These are phyloP conservation scores for Ophiocordyceps camponoti-leonardi DNA, from an alignment of 2,329 filamentous ascomycete species.

Conservation along the genomic window DNA sequence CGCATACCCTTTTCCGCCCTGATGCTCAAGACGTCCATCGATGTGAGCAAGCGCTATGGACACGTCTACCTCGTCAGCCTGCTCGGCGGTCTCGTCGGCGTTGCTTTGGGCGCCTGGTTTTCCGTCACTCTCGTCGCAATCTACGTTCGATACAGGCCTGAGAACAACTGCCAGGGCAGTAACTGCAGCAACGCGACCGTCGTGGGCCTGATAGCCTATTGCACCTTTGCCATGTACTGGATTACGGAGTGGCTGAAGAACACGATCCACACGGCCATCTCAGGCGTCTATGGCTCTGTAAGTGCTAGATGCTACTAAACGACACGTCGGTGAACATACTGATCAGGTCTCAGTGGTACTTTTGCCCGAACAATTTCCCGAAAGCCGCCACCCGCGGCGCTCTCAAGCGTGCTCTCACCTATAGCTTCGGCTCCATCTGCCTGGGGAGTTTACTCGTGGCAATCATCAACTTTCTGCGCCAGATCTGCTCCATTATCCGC, in stretches of 20 bases:
- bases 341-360: constrained; percentile 50
- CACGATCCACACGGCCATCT: constrained; percentile 73
- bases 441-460: constrained; percentile 75
- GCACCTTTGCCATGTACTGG: constrained; percentile 90
- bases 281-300: constrained; percentile 65
- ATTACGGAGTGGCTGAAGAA: constrained; percentile 89
- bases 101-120: constrained; percentile 71
- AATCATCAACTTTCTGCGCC: constrained; percentile 69
- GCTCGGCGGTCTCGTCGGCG: constrained; percentile 61
- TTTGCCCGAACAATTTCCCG: constrained; percentile 53
- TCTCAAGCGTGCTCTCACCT: constrained; percentile 64
- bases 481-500: constrained; percentile 64
- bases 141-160: constrained; percentile 68
- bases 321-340: no score
- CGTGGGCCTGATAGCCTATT: constrained; percentile 68
- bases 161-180: constrained; percentile 24
- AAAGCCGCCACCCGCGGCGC: constrained; percentile 70
- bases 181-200: constrained; percentile 58
- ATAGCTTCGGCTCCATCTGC: constrained; percentile 83
- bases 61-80: constrained; percentile 77
- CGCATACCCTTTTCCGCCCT: constrained; percentile 82
- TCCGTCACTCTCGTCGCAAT: constrained; percentile 72
- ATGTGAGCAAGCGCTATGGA: constrained; percentile 67
- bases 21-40: constrained; percentile 74
- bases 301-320: no score